Percentiles rank a stretch among this genome's conserved stretches.
Evolutionary conservation across 2,329 filamentous ascomycete genomes (phyloP).

Genomic region (Trichophyton verrucosum): DNA sequence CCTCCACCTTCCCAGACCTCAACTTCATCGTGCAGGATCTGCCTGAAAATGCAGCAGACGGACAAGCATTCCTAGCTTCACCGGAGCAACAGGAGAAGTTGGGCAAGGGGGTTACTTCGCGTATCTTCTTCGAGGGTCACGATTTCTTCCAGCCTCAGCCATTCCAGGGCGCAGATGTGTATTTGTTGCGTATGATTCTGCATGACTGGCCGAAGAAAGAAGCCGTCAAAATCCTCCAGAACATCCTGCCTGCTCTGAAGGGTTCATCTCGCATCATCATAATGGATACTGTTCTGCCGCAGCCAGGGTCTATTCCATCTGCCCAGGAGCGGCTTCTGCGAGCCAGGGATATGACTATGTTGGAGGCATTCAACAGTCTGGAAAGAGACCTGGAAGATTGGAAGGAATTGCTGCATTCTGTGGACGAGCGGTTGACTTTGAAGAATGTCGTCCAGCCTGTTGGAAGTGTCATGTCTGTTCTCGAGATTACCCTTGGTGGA

Average conservation of each 20-base stretch:
- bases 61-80: neutral
- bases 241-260: constrained; percentile 23
- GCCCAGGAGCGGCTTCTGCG: constrained; percentile 18
- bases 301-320: constrained; percentile 17
- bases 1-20: constrained; percentile 32
- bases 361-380: constrained; percentile 25
- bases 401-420: constrained; percentile 19
- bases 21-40: constrained; percentile 36
- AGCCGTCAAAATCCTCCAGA: constrained; percentile 24
- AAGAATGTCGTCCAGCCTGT: constrained; percentile 13
- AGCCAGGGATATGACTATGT: constrained; percentile 26
- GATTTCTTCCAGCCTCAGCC: constrained; percentile 25
- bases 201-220: constrained; percentile 33
- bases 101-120: constrained; percentile 20
- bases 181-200: constrained; percentile 28
- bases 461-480: constrained; percentile 14
- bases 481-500: neutral
- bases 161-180: constrained; percentile 21
- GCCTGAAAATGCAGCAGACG: constrained; percentile 7
- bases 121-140: constrained; percentile 22
- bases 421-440: constrained; percentile 16
- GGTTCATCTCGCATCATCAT: constrained; percentile 17
- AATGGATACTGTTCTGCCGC: constrained; percentile 24
- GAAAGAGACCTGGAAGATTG: constrained; percentile 27
- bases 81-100: constrained; percentile 16